Base-by-base conservation (phyloP, 73 alveolate genomes). In the Blepharisma stoltei region DNA sequence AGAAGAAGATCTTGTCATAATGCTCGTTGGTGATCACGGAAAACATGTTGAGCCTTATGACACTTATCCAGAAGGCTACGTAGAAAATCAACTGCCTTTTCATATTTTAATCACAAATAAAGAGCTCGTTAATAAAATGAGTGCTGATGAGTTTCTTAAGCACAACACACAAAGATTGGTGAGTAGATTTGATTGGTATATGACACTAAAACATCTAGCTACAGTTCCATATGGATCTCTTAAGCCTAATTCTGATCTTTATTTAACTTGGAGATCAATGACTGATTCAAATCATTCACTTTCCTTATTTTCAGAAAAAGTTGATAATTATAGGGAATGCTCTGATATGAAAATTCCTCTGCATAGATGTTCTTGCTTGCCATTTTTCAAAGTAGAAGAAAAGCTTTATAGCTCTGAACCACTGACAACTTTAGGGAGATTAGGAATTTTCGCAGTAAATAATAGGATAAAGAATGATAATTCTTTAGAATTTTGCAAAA, bases 161-260 rank as follows among this genome's bases (percentile, higher is more conserved):
- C 11, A 14, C 49, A 60, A 60, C 5, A 25, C 46, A 9, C 38
- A 60, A 60, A n/a, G 73, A 60, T 38, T 60, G 18, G 46, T 60
- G 18, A 60, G 48, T 60, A n/a, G 73, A 9, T 38, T 38, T 60
- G 73, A 60, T 60, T 60, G 73, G 73, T 38, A 60, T 25, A 8
- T 60, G 46, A 60, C 73, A 1, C 23, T 60, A 38, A 60, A 60
- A 38, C 73, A 60, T 38, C 4, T 60, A 14, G 14, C 73, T 5
- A 18, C 45, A 60, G 46, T 14, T 14, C 73, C 73, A 2, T 60
- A 60, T 60, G 73, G 73, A 20, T 1, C 0, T 14, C 46, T 60
- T 3, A 60, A 25, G 11, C 18, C 38, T 20, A 25, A 60, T 18
- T 18, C 48, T 60, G 46, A 25, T 18, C 37, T 60, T 60, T 60